These are phyloP conservation scores for Theileria orientalis DNA, from an alignment of 169 alveolate genomes.

Conservation along the genomic window DNA sequence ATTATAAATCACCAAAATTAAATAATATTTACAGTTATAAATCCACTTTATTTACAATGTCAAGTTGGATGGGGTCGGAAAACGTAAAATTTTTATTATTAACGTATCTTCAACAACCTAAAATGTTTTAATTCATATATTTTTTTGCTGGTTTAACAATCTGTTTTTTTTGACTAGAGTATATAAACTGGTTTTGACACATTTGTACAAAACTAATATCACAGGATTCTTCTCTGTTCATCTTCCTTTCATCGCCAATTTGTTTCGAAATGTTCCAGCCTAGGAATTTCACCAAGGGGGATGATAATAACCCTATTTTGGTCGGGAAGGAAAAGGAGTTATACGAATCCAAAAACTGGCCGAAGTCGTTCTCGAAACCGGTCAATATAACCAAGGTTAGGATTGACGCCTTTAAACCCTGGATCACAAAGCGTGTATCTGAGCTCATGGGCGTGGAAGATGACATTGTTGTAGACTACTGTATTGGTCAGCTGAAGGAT, in stretches of 20 bases:
- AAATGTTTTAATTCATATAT: background rate
- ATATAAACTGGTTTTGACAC: too few relatives aligned
- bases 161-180: background rate
- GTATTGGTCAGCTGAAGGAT: slow-evolving; percentile 69
- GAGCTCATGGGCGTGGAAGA: slow-evolving; percentile 80
- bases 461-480: slow-evolving; percentile 73
- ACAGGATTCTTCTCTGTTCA: too few relatives aligned
- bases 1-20: too few relatives aligned
- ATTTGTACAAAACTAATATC: too few relatives aligned
- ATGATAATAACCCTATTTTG: slow-evolving; percentile 69
- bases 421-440: slow-evolving; percentile 71
- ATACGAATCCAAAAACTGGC: slow-evolving; percentile 74
- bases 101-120: background rate
- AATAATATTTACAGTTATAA: too few relatives aligned
- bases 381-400: slow-evolving; percentile 71
- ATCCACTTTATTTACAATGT: too few relatives aligned
- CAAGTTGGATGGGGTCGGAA: background rate
- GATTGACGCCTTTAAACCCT: slow-evolving; percentile 69
- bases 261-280: slow-evolving; percentile 2
- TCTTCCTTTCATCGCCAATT: too few relatives aligned
- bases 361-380: slow-evolving; percentile 62
- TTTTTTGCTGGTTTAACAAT: background rate
- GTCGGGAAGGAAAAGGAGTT: slow-evolving; percentile 76
- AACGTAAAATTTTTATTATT: background rate
- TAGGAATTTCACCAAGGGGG: slow-evolving; percentile 28